Evolutionary conservation across 345 rosid species (phyloP).

Genomic region (Citrus hindsii): DNA sequence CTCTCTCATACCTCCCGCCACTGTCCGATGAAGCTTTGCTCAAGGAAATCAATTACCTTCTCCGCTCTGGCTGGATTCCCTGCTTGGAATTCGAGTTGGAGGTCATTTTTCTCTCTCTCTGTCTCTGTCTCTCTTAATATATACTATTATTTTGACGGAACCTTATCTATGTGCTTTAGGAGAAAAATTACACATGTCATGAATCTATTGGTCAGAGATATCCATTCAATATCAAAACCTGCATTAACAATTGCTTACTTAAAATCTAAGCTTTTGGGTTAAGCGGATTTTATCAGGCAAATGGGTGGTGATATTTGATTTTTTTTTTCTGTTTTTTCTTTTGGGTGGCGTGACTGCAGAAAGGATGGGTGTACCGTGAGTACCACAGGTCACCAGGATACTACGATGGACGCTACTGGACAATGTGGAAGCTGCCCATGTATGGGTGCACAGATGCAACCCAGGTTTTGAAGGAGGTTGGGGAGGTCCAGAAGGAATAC

Average conservation of each 20-base stretch:
- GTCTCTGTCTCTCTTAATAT: background rate
- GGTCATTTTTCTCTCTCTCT: constrained; percentile 15
- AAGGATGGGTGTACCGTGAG: constrained; percentile 37
- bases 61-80: constrained; percentile 58
- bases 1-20: constrained; percentile 41
- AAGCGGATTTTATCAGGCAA: background rate
- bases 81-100: constrained; percentile 61
- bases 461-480: constrained; percentile 47
- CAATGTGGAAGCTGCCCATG: constrained; percentile 58
- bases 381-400: constrained; percentile 10
- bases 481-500: constrained; percentile 35
- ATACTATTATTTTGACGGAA: background rate
- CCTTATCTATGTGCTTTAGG: too few relatives aligned
- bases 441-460: constrained; percentile 43
- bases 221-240: too few relatives aligned
- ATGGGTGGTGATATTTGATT: background rate
- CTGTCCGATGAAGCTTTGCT: constrained; percentile 19
- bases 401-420: constrained; percentile 51
- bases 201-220: too few relatives aligned
- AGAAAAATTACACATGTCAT: too few relatives aligned
- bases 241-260: too few relatives aligned
- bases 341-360: constrained; percentile 9
- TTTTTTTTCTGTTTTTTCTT: too few relatives aligned
- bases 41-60: constrained; percentile 54
- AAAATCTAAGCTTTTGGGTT: background rate